A percentile compares a stretch with the other conserved stretches of the same genome.
Conservation (phyloP, 768 basidiomycete species). For the Dentipellis fragilis region DNA sequence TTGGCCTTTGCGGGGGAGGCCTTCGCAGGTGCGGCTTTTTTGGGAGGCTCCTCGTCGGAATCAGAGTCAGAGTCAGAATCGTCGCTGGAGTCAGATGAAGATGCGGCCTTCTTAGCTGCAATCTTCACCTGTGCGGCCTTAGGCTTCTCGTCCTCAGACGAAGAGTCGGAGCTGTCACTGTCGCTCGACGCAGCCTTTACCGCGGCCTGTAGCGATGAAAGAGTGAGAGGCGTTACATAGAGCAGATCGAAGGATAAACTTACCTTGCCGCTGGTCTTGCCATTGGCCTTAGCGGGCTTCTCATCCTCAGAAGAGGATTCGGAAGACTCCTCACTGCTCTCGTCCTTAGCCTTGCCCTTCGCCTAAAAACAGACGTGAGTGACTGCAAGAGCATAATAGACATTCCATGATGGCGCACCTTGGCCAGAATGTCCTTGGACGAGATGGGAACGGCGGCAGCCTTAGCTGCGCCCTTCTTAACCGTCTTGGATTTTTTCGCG, state of each 20-base stretch:
- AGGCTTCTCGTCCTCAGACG: conserved; percentile 29
- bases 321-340: conserved; percentile 20
- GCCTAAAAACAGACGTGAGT: conserved; percentile 3
- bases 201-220: not conserved
- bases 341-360: conserved; percentile 14
- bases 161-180: conserved; percentile 4
- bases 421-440: conserved; percentile 34
- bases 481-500: conserved; percentile 27
- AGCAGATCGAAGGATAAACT: not conserved
- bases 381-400: not conserved
- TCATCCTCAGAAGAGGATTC: conserved; percentile 26
- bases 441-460: conserved; percentile 21
- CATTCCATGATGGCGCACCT: conserved; percentile 13
- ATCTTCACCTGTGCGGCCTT: conserved; percentile 26
- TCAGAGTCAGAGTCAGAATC: conserved; percentile 6
- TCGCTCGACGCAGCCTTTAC: conserved; percentile 7
- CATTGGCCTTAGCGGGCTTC: conserved; percentile 23
- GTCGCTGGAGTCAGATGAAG: conserved; percentile 16
- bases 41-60: conserved; percentile 1
- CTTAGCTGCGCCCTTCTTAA: conserved; percentile 17
- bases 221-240: too few species aligned
- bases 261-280: conserved; percentile 20
- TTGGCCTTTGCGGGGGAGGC: conserved; percentile 1
- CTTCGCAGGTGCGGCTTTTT: conserved; percentile 3
- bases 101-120: conserved; percentile 14